Evolutionary conservation across 495 filamentous ascomycete genomes (phyloP).

Genomic region (Daldinia concentrica): DNA sequence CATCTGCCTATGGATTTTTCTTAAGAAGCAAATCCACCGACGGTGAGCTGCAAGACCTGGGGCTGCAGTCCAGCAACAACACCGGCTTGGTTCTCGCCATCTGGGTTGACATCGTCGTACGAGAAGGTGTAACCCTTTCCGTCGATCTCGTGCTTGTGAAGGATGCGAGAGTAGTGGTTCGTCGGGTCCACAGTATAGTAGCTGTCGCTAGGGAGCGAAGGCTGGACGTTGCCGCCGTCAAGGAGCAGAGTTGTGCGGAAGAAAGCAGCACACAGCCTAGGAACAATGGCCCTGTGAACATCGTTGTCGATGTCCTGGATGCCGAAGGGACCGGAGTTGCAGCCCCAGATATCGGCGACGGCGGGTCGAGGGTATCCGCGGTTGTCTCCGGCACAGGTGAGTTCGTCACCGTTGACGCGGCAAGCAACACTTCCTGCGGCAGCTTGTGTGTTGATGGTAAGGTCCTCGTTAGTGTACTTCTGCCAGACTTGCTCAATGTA

Average conservation of each 20-base stretch:
- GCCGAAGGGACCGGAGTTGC: constrained; percentile 58
- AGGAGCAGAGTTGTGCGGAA: constrained; percentile 54
- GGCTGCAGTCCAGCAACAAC: constrained; percentile 44
- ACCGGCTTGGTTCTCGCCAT: constrained; percentile 49
- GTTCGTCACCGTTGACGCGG: constrained; percentile 45
- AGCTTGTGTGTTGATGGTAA: constrained; percentile 54
- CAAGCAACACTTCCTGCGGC: constrained; percentile 51
- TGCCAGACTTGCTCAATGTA: constrained; percentile 56
- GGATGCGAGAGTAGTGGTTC: constrained; percentile 55
- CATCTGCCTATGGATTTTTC: not conserved
- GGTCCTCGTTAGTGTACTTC: constrained; percentile 48
- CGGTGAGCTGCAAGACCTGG: constrained; percentile 18
- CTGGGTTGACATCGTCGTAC: constrained; percentile 60
- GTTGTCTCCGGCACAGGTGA: constrained; percentile 53
- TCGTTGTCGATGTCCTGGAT: constrained; percentile 49
- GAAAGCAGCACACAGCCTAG: constrained; percentile 59
- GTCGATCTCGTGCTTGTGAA: constrained; percentile 56
- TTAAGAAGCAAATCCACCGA: constrained; percentile 34
- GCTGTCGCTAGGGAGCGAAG: constrained; percentile 31
- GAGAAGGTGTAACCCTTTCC: constrained; percentile 58
- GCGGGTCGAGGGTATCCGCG: constrained; percentile 52
- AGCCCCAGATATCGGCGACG: constrained; percentile 56
- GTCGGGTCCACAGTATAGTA: constrained; percentile 52
- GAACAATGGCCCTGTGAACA: constrained; percentile 53
- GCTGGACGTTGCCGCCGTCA: constrained; percentile 53